Evolutionary conservation across 2,329 filamentous ascomycete species (phyloP).

Genomic region (Penicillium sp.): DNA sequence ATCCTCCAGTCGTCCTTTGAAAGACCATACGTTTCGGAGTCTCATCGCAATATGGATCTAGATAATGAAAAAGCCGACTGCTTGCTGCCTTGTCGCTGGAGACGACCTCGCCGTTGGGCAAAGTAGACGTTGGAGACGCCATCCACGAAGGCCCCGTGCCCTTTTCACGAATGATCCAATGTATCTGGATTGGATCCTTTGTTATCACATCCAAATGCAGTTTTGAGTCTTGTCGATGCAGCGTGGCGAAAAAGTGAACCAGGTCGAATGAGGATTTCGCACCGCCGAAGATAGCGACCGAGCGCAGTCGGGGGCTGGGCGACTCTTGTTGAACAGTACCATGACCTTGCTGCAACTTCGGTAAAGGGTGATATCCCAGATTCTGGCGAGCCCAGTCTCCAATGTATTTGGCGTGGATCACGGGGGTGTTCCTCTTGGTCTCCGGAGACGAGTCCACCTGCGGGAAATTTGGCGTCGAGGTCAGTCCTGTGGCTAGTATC

Average conservation of each 20-base stretch:
- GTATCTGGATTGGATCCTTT: constrained; percentile 20
- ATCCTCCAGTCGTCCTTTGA: background rate
- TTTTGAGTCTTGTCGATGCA: constrained; percentile 20
- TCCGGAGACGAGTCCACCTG: background rate
- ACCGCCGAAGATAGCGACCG: constrained; percentile 29
- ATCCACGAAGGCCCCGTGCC: constrained; percentile 30
- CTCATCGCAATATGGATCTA: constrained; percentile 24
- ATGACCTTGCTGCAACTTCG: background rate
- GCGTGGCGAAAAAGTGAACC: constrained; percentile 30
- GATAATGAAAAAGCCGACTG: constrained; percentile 22
- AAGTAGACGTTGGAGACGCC: constrained; percentile 22
- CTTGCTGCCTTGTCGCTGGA: constrained; percentile 30
- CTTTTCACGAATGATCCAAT: constrained; percentile 30
- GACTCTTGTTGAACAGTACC: background rate
- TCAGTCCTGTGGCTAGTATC: constrained; percentile 33
- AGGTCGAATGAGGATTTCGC: constrained; percentile 33
- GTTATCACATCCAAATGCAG: constrained; percentile 14
- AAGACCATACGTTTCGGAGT: constrained; percentile 20
- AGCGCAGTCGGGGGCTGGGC: constrained; percentile 3
- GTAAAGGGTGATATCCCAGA: constrained; percentile 27
- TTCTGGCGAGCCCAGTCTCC: constrained; percentile 26
- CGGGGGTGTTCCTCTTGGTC: background rate
- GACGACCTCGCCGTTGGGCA: constrained; percentile 20
- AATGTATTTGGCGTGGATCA: constrained; percentile 30
- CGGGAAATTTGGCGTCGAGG: constrained; percentile 30